These are phyloP conservation scores for Nakazawaea holstii DNA, from an alignment of 805 yeast genomes.

Conservation along the genomic window DNA sequence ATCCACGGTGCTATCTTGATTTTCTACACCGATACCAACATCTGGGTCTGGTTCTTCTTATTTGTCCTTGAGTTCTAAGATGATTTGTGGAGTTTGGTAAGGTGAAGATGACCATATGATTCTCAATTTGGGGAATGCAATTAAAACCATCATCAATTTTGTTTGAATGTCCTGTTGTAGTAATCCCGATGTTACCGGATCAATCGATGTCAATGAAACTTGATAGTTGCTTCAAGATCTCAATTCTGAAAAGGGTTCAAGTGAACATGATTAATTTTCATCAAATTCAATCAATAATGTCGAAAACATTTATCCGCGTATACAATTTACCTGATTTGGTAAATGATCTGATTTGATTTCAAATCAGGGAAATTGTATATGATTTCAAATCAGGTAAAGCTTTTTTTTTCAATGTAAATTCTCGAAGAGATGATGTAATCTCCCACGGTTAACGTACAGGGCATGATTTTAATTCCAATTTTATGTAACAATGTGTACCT, in stretches of 20 bases:
- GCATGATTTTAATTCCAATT: conserved; percentile 72
- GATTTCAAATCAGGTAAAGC: conserved; percentile 88
- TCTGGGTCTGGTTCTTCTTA: conserved; percentile 78
- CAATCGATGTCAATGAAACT: conserved; percentile 21
- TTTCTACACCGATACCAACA: conserved; percentile 53
- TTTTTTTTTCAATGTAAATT: conserved; percentile 87
- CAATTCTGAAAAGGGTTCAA: conserved; percentile 74
- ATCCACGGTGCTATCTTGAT: conserved; percentile 19
- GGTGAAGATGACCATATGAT: conserved; percentile 95
- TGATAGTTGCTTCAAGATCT: conserved; percentile 20
- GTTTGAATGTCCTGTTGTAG: conserved; percentile 71
- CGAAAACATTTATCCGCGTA: conserved; percentile 79
- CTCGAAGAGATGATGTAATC: conserved; percentile 86
- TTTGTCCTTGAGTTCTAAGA: conserved; percentile 63
- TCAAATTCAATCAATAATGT: conserved; percentile 86
- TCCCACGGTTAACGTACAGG: conserved; percentile 87
- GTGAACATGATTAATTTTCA: conserved; percentile 79
- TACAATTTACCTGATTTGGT: conserved; percentile 80
- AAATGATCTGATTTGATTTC: conserved; percentile 69
- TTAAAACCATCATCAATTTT: conserved; percentile 65
- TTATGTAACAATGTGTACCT: conserved; percentile 29
- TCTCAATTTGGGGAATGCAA: conserved; percentile 72
- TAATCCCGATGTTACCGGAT: conserved; percentile 37
- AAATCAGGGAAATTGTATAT: too few relatives aligned
- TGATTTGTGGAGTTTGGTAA: conserved; percentile 80